Percentiles rank a stretch among this genome's conserved stretches.
Evolutionary conservation across 768 basidiomycete species (phyloP).

Genomic region (Paxillus ammoniavirescens): DNA sequence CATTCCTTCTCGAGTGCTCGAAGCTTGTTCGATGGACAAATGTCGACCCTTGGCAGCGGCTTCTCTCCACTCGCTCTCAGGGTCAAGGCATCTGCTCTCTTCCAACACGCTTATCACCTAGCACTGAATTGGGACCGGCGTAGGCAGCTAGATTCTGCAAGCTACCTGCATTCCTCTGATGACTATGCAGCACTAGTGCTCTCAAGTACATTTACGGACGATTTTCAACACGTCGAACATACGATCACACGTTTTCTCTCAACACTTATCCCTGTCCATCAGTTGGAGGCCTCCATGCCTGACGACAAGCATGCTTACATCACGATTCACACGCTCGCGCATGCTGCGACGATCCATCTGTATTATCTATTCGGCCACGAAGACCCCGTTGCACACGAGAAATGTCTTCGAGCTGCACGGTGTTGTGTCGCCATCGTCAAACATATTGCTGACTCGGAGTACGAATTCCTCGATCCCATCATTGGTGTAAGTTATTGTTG

Average conservation of each 20-base stretch:
- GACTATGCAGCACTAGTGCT: constrained; percentile 40
- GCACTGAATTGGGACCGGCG: constrained; percentile 61
- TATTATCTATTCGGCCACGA: constrained; percentile 61
- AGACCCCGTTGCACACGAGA: constrained; percentile 60
- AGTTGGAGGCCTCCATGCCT: constrained; percentile 52
- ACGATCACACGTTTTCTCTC: constrained; percentile 62
- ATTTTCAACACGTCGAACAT: constrained; percentile 61
- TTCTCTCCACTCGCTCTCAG: constrained; percentile 66
- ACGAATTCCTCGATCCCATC: constrained; percentile 73
- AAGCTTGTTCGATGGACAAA: constrained; percentile 60
- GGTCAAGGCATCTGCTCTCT: constrained; percentile 75
- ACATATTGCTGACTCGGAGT: constrained; percentile 62
- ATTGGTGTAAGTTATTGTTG: constrained; percentile 55
- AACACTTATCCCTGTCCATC: constrained; percentile 63
- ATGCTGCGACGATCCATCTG: constrained; percentile 64
- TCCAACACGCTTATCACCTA: constrained; percentile 63
- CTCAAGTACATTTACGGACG: constrained; percentile 50
- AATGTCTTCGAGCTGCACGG: constrained; percentile 64
- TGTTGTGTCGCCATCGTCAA: constrained; percentile 59
- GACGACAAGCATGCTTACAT: constrained; percentile 62
- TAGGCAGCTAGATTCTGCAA: constrained; percentile 33
- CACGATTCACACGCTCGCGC: constrained; percentile 61
- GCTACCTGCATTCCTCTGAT: constrained; percentile 19
- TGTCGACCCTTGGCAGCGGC: constrained; percentile 45
- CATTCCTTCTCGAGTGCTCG: constrained; percentile 57